Base-by-base conservation (phyloP, 2,329 filamentous ascomycete species). In the Ilyonectria destructans region DNA sequence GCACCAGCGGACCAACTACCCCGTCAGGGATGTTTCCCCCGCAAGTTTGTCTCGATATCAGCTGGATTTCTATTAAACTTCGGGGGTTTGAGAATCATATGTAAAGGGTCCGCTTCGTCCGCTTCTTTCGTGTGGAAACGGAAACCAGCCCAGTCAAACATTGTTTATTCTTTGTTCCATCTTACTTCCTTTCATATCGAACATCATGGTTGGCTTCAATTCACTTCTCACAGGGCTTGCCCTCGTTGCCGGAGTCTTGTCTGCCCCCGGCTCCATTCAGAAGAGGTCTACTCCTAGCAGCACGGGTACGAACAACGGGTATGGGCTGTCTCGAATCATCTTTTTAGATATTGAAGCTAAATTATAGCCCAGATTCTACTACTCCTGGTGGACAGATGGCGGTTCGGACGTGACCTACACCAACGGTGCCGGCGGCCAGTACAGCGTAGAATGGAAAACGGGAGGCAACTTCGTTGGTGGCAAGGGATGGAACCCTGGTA, bases 361-460 rank as follows among this genome's bases (percentile, higher is more conserved):
- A 66, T 23, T 3, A 1, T 26, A 33, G 1, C 10, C 10, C 10
- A 73, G 71, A 21, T 86, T 81, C 74, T 86, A 82, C 75, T 86
- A 85, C 69, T 84, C 80, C 12, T 86, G 81, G 78, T 85, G 84
- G 84, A 84, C 82, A 52, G 83, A 86, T 58, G 82, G 82, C 12
- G 82, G 78, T 52, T 80, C 81, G 9, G 75, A 75, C 33, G 83
- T 84, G 13, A 82, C 78, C 43, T 86, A 86, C 75, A 84, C 74
- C 65, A 86, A 86, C 73, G 80, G 80, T 2, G 72, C 72, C 2
- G 80, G 75, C 8, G 85, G 85, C 15, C 72, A 77, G 19, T 87
- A 87, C 78, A 80, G 58, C 79, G 83, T 75, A 19, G 48, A 19
- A 12, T 88, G 86, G 86, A 72, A 71, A 49, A 80, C 80, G 54